phyloP scores from a whole-genome alignment of 1,284 basidiomycete genomes.

The Pseudomicrostroma phylloplanum region DNA sequence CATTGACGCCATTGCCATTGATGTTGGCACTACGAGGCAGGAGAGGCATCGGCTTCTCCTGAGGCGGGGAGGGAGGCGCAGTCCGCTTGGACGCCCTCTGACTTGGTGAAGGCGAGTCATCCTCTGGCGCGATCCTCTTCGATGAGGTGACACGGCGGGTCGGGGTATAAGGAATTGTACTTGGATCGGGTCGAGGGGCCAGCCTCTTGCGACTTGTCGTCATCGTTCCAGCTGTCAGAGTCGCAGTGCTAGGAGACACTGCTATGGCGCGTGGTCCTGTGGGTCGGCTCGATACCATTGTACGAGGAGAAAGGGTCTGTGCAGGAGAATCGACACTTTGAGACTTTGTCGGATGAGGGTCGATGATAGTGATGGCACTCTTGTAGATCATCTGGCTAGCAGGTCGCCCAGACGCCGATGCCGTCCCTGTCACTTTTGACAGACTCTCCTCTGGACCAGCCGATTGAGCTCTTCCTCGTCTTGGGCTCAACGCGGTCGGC shows the following conservation, averaged over 20 bases:
- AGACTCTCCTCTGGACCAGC: neutral
- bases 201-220: no score
- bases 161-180: slow-evolving; percentile 1
- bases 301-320: no score
- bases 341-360: no score
- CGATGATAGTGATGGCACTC: no score
- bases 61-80: neutral
- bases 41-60: neutral
- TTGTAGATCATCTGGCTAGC: no score
- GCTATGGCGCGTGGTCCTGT: neutral
- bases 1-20: neutral
- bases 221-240: neutral
- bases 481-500: no score
- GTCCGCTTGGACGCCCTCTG: neutral
- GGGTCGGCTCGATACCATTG: neutral
- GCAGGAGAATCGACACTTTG: no score
- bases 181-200: no score
- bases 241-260: no score
- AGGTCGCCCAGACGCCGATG: no score
- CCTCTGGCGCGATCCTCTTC: slow-evolving; percentile 4
- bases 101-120: neutral
- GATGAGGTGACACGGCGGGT: neutral
- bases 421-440: no score
- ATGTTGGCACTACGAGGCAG: neutral
- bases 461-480: neutral